These are phyloP conservation scores for Xylariaceae sp. DNA, from an alignment of 2,329 filamentous ascomycete species.

Conservation along the genomic window DNA sequence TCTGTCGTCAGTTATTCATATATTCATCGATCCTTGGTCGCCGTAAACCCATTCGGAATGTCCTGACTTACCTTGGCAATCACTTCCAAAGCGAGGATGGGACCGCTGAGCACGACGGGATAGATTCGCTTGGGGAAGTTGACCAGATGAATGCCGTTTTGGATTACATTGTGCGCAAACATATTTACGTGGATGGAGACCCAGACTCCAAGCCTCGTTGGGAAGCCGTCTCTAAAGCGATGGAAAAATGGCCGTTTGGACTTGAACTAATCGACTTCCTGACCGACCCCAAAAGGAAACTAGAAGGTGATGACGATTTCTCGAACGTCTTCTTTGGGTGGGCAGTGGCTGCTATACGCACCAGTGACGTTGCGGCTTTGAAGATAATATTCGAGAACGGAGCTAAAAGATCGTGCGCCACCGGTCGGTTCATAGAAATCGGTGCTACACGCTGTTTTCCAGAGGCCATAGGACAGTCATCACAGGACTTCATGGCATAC, in stretches of 20 bases:
- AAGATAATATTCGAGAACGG: slow-evolving; percentile 3
- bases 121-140: no score
- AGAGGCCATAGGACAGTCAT: background rate
- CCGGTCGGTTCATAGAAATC: background rate
- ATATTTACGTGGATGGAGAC: no score
- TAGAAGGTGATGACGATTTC: background rate
- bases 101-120: no score
- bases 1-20: background rate
- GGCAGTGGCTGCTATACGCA: background rate
- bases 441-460: background rate
- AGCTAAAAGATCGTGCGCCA: background rate
- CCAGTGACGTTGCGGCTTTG: background rate
- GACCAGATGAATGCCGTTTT: no score
- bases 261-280: background rate
- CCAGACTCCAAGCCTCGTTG: no score
- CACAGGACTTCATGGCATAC: background rate
- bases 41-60: slow-evolving; percentile 1
- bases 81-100: background rate
- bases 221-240: no score
- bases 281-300: background rate
- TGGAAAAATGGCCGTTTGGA: background rate
- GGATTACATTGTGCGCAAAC: no score
- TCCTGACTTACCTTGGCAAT: background rate
- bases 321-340: background rate
- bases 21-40: background rate